Percentiles rank a stretch among this genome's conserved stretches.
These are phyloP conservation scores for Euphrasia confusa DNA, from an alignment of 257 asterid genomes.

Conservation along the genomic window DNA sequence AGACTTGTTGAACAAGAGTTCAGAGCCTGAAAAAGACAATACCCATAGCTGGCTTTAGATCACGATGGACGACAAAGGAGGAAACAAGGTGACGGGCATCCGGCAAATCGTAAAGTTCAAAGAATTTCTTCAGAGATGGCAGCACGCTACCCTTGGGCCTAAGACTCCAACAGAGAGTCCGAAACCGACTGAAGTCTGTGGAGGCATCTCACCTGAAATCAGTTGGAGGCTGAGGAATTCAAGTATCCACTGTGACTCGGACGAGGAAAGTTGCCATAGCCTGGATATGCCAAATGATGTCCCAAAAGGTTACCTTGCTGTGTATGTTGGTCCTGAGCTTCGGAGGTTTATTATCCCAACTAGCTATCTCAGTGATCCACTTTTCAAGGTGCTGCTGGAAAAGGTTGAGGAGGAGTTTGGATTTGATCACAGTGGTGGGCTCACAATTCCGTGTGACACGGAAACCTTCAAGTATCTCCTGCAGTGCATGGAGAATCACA, in stretches of 20 bases:
- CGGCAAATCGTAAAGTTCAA: conserved; percentile 63
- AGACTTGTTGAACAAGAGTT: conserved; percentile 24
- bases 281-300: conserved; percentile 44
- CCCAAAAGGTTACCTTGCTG: conserved; percentile 56
- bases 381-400: conserved; percentile 52
- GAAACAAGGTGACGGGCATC: conserved; percentile 56
- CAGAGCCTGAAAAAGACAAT: conserved; percentile 6
- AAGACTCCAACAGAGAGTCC: conserved; percentile 21
- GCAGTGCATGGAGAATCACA: conserved; percentile 56
- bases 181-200: conserved; percentile 11
- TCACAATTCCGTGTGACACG: conserved; percentile 53
- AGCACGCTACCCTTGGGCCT: conserved; percentile 44
- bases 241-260: conserved; percentile 42
- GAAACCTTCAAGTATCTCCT: conserved; percentile 59
- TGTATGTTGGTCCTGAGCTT: conserved; percentile 56
- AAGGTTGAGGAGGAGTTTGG: conserved; percentile 73
- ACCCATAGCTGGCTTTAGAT: conserved; percentile 5
- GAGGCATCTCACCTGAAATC: conserved; percentile 44
- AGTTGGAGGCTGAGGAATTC: conserved; percentile 37
- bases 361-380: conserved; percentile 50
- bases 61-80: conserved; percentile 44
- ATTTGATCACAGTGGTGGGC: conserved; percentile 55
- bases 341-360: conserved; percentile 64
- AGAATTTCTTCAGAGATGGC: conserved; percentile 70
- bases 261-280: conserved; percentile 52